Percentiles rank a stretch among this genome's conserved stretches.
These are phyloP conservation scores for Rhododendron simsii DNA, from an alignment of 148 eudicot genomes.

Conservation along the genomic window DNA sequence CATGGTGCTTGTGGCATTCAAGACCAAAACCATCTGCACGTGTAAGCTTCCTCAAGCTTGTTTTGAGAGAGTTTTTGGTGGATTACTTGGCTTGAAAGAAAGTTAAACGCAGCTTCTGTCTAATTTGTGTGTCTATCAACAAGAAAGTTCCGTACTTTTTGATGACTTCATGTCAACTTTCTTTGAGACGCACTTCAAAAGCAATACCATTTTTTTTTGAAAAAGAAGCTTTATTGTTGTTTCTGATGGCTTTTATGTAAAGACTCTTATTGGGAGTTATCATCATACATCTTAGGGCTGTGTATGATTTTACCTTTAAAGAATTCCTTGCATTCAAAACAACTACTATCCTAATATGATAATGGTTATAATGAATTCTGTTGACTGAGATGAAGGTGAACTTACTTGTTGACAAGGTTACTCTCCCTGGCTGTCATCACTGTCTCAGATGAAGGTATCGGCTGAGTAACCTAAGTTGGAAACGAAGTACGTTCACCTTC, in stretches of 20 bases:
- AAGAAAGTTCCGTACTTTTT: neutral
- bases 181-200: neutral
- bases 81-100: neutral
- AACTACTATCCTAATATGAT: neutral
- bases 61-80: neutral
- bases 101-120: neutral
- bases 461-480: neutral
- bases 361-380: neutral
- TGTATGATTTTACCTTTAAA: neutral
- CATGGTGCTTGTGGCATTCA: neutral
- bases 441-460: neutral
- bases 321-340: neutral
- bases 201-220: neutral
- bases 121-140: neutral
- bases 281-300: neutral
- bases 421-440: neutral
- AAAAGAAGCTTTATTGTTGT: neutral
- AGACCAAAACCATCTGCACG: neutral
- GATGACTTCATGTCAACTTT: neutral
- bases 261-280: neutral
- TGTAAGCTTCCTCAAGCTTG: neutral
- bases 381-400: neutral
- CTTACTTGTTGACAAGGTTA: neutral
- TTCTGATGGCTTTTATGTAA: neutral
- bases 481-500: too few species aligned